A percentile compares a stretch with the other conserved stretches of the same genome.
Conservation (phyloP, 352 stramenopile genomes). For the Phytophthora ramorum region DNA sequence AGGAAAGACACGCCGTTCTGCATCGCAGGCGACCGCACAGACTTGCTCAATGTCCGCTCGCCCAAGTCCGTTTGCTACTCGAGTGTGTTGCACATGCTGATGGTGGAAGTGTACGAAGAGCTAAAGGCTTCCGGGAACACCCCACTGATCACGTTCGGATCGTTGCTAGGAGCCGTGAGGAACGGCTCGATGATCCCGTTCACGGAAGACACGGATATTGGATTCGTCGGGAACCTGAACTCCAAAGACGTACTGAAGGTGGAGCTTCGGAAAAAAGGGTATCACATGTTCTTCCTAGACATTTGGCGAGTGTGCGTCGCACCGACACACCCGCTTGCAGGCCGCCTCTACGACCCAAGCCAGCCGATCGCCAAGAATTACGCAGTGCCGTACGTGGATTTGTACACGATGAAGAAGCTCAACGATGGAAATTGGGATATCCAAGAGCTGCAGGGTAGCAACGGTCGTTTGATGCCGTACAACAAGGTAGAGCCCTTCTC, state of each 20-base stretch:
- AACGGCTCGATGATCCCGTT: slow-evolving; percentile 62
- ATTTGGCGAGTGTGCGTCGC: slow-evolving; percentile 57
- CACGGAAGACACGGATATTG: slow-evolving; percentile 64
- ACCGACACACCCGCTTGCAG: slow-evolving; percentile 46
- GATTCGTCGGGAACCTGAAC: slow-evolving; percentile 35
- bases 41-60: slow-evolving; percentile 40
- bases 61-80: slow-evolving; percentile 48
- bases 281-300: slow-evolving; percentile 54
- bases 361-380: slow-evolving; percentile 24
- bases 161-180: slow-evolving; percentile 56
- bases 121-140: slow-evolving; percentile 29
- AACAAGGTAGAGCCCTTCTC: slow-evolving; percentile 36
- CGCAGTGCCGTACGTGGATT: slow-evolving; percentile 45
- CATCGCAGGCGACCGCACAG: slow-evolving; percentile 45
- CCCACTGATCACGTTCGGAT: slow-evolving; percentile 51
- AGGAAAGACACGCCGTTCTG: slow-evolving; percentile 58
- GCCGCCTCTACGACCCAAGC: slow-evolving; percentile 43
- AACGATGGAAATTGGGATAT: slow-evolving; percentile 33
- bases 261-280: slow-evolving; percentile 46
- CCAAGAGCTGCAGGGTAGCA: slow-evolving; percentile 31
- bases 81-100: slow-evolving; percentile 63
- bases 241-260: slow-evolving; percentile 17
- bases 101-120: slow-evolving; percentile 64
- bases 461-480: slow-evolving; percentile 20
- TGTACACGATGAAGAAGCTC: slow-evolving; percentile 39